Base-by-base conservation (phyloP, 202 grass and related monocot genomes). In the Panicum hallii region DNA sequence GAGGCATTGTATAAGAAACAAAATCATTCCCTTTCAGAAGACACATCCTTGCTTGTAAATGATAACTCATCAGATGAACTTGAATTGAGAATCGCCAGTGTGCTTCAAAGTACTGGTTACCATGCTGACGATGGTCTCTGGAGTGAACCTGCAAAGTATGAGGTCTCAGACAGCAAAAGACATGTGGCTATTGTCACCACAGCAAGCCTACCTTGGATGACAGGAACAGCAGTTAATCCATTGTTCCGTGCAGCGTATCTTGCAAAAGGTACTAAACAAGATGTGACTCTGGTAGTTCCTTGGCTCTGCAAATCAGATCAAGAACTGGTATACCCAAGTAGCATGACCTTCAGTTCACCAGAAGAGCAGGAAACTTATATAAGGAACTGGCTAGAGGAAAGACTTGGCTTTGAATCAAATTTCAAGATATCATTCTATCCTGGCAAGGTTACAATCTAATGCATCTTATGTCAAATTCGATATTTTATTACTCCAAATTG, bases 381-480 rank as follows among this genome's bases (percentile, higher is more conserved):
- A 86, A 86, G 86, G 71, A 87, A 84, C 78, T 95, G 93, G 90
- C 79, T 95, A 19, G 84, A 92, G 11, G 90, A 95, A 88, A 88
- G 90, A 76, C 50, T 92, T 44, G 85, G 75, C 20, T 92, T 92
- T 90, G 87, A 86, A 75, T 79, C 85, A 58, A 84, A 90, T 34
- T 92, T 95, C 62, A 95, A 90, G 82, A 92, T 95, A 72, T 95
- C 90, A 20, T 95, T 94, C 80, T 95, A 95, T 80, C 90, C 93
- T 78, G 79, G 88, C 47, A 95, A 90, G 91, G 91, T 90, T 77
- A 69, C 70, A 43, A 62, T 82, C 54, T 67, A 64, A 28, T 77
- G 19, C 75, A 85, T 71, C 15, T 72, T 66, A 63, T 85, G 9
- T 79, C 43, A 41, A 70, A 45, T 15, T 74, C 2, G 40, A 77